Evolutionary conservation across 106 monocot genomes (phyloP).

Genomic region (Posidonia australis): DNA sequence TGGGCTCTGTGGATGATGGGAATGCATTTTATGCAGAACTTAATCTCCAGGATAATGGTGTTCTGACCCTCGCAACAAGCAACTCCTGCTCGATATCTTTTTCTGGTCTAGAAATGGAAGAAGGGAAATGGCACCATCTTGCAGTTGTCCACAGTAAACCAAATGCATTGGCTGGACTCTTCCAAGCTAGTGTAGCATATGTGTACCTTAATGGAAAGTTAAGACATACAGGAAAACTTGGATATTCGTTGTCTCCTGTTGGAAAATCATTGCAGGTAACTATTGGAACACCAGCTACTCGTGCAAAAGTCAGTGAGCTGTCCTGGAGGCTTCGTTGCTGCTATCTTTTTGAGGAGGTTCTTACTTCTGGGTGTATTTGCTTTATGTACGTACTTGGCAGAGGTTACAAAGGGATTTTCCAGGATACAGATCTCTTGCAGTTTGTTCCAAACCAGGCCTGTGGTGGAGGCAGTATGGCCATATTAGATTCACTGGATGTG

Average conservation of each 20-base stretch:
- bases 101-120: conserved; percentile 66
- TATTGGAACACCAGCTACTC: conserved; percentile 58
- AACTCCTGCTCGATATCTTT: conserved; percentile 70
- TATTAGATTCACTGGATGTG: conserved; percentile 82
- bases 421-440: conserved; percentile 85
- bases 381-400: conserved; percentile 97
- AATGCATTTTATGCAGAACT: conserved; percentile 70
- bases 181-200: conserved; percentile 88
- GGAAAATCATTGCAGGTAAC: conserved; percentile 88
- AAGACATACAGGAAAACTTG: conserved; percentile 90
- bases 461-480: conserved; percentile 94
- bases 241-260: conserved; percentile 82
- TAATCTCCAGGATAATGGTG: conserved; percentile 72
- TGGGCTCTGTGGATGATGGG: conserved; percentile 73
- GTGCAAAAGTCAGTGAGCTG: conserved; percentile 54
- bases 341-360: conserved; percentile 97
- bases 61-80: conserved; percentile 86
- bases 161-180: conserved; percentile 91
- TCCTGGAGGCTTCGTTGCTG: conserved; percentile 85
- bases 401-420: conserved; percentile 90
- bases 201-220: conserved; percentile 86
- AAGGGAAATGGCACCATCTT: conserved; percentile 96
- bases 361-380: conserved; percentile 79
- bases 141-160: conserved; percentile 98
- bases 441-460: conserved; percentile 96